A percentile compares a stretch with the other conserved stretches of the same genome.
Evolutionary conservation across 306 rosid species (phyloP).

Genomic region (Medicago ruthenica): DNA sequence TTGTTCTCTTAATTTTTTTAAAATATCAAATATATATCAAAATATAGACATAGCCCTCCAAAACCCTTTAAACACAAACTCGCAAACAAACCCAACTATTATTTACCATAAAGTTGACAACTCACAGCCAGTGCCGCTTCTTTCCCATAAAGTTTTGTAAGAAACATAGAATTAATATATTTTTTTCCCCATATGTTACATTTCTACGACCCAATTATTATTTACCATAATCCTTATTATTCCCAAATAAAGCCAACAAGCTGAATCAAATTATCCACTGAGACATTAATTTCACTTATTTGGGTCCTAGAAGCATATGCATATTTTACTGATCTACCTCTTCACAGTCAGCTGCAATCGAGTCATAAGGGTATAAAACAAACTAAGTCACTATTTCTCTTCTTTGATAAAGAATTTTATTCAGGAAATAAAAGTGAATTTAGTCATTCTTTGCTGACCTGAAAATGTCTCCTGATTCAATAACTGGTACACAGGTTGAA

Average conservation of each 20-base stretch:
- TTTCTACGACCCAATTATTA: not conserved
- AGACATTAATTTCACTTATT: slow-evolving; percentile 4
- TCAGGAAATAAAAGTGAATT: not conserved
- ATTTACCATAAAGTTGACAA: not conserved
- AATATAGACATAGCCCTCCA: no score
- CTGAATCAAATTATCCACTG: not conserved
- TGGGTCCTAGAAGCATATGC: slow-evolving; percentile 30
- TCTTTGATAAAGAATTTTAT: slow-evolving; percentile 11
- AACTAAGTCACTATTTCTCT: not conserved
- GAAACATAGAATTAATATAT: slow-evolving; percentile 6
- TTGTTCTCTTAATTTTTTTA: no score
- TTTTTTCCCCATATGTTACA: not conserved
- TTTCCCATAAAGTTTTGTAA: slow-evolving; percentile 16
- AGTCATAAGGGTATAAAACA: slow-evolving; percentile 31
- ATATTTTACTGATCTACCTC: slow-evolving; percentile 21
- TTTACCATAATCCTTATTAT: not conserved
- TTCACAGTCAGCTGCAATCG: slow-evolving; percentile 11
- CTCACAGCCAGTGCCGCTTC: not conserved
- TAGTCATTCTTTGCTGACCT: slow-evolving; percentile 59
- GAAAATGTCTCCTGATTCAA: slow-evolving; percentile 65
- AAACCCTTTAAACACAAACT: no score
- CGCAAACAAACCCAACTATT: no score
- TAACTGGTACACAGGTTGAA: slow-evolving; percentile 63
- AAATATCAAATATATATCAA: no score
- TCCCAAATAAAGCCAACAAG: not conserved